Evolutionary conservation across 345 rosid genomes (phyloP).

Genomic region (Pugionium dolabratum): DNA sequence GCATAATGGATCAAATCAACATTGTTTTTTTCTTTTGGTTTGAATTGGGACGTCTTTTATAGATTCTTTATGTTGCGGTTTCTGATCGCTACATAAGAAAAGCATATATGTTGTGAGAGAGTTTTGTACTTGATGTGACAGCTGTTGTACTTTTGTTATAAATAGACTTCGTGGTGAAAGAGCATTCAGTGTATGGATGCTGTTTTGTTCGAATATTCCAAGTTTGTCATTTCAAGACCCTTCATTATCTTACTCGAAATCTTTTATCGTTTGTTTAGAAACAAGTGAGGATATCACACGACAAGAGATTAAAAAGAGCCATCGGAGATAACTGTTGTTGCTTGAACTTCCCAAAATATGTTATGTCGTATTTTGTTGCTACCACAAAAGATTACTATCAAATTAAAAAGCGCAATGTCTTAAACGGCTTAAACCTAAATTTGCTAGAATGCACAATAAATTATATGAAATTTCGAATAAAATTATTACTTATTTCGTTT

Average conservation of each 20-base stretch:
- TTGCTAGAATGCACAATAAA: no score
- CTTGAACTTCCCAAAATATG: no score
- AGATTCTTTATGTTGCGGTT: conserved; percentile 38
- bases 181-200: conserved; percentile 31
- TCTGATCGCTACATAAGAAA: conserved; percentile 42
- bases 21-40: not conserved
- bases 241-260: conserved; percentile 21
- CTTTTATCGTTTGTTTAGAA: no score
- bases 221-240: conserved; percentile 31
- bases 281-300: no score
- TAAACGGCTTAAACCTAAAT: no score
- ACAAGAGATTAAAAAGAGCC: no score
- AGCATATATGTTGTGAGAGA: conserved; percentile 23
- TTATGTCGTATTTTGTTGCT: no score
- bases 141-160: conserved; percentile 29
- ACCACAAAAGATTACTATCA: no score
- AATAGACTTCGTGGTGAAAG: conserved; percentile 14
- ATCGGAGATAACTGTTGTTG: no score
- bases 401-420: no score
- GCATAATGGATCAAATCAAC: conserved; percentile 35
- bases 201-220: conserved; percentile 36
- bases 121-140: conserved; percentile 38
- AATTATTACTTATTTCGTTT: no score
- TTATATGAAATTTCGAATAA: no score
- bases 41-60: conserved; percentile 33